A percentile compares a stretch with the other conserved stretches of the same genome.
Evolutionary conservation across 768 basidiomycete genomes (phyloP).

Genomic region (Tricholomella constricta): DNA sequence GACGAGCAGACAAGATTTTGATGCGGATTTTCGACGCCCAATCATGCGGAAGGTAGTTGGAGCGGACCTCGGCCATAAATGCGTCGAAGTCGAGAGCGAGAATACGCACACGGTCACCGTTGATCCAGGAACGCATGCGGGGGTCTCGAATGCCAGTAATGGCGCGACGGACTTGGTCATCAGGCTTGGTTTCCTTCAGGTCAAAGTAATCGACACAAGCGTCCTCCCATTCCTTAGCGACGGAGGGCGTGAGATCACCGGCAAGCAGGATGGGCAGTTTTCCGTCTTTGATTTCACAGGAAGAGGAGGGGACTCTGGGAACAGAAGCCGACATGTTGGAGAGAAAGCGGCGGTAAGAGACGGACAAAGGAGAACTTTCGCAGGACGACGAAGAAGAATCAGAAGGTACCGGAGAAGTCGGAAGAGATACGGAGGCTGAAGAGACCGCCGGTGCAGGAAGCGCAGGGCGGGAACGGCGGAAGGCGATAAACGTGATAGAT

Average conservation of each 20-base stretch:
- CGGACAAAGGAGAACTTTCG: background rate
- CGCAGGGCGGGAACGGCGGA: no score
- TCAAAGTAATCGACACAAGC: constrained; percentile 1
- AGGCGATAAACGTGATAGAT: no score
- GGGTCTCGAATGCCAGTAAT: constrained; percentile 1
- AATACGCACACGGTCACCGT: constrained; percentile 4
- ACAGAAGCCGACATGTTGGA: background rate
- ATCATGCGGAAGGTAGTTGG: constrained; percentile 14
- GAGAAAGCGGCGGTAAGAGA: no score
- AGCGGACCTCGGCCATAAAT: constrained; percentile 13
- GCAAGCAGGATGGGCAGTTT: constrained; percentile 6
- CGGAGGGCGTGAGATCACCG: constrained; percentile 9
- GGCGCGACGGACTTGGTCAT: background rate
- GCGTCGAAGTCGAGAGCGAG: constrained; percentile 9
- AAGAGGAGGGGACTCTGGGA: background rate
- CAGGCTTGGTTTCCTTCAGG: background rate
- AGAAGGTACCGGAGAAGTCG: no score
- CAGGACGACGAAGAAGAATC: background rate
- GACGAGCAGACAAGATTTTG: background rate
- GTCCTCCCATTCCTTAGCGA: constrained; percentile 3
- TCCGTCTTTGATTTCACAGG: background rate
- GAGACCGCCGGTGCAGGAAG: no score
- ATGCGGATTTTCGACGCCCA: constrained; percentile 15
- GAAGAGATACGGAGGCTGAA: no score
- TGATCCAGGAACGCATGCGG: constrained; percentile 11